Evolutionary conservation across 768 basidiomycete genomes (phyloP).

Genomic region (Tylopilus balloui): DNA sequence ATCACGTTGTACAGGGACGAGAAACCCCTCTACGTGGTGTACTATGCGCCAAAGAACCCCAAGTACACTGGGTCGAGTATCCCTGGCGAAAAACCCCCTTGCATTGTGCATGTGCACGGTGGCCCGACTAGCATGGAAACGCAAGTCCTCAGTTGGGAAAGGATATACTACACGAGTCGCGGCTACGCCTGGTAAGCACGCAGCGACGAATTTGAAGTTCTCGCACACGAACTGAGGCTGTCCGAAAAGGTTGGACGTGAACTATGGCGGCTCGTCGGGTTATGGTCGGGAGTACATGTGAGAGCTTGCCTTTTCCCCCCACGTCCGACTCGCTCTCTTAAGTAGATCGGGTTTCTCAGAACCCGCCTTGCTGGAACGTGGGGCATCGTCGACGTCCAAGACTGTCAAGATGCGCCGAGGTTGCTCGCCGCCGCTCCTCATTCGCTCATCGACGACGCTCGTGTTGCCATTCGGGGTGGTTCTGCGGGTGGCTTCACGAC

Average conservation of each 20-base stretch:
- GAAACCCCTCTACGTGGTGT: constrained; percentile 54
- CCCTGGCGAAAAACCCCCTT: constrained; percentile 59
- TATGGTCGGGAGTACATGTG: constrained; percentile 66
- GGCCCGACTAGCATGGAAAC: constrained; percentile 55
- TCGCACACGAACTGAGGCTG: neutral
- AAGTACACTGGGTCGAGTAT: constrained; percentile 45
- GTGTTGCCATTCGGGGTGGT: constrained; percentile 65
- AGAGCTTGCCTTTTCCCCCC: neutral
- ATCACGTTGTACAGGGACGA: constrained; percentile 38
- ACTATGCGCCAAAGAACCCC: constrained; percentile 65
- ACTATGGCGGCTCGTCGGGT: constrained; percentile 72
- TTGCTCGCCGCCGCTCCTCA: constrained; percentile 43
- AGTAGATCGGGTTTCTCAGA: constrained; percentile 24
- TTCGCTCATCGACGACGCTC: constrained; percentile 57
- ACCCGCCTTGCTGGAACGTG: constrained; percentile 57
- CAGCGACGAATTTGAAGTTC: too few species aligned
- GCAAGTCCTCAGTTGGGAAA: constrained; percentile 50
- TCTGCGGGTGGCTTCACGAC: constrained; percentile 74
- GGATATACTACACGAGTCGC: constrained; percentile 63
- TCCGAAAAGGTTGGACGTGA: constrained; percentile 57
- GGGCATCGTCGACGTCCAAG: constrained; percentile 71
- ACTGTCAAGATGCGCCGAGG: constrained; percentile 53
- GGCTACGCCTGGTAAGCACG: constrained; percentile 64
- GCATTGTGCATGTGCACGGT: constrained; percentile 62
- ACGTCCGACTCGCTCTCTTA: neutral